Conservation (phyloP, 768 basidiomycete species). For the Mycena rosella region DNA sequence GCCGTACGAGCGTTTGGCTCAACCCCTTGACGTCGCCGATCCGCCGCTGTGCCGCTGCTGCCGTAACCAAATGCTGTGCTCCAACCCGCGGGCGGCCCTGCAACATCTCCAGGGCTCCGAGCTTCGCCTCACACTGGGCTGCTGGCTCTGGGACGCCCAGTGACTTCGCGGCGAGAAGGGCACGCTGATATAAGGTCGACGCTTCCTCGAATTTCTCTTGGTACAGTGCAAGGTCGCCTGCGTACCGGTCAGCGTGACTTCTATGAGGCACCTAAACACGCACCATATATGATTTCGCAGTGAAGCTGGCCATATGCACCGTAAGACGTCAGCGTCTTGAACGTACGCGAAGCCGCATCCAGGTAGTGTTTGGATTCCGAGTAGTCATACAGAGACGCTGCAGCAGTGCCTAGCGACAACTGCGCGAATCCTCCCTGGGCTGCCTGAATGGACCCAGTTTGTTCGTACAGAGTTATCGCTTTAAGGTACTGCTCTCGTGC, state of each 20-base stretch:
- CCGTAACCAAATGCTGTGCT: slow-evolving; percentile 30
- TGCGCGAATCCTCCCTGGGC: slow-evolving; percentile 27
- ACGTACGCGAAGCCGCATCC: slow-evolving; percentile 11
- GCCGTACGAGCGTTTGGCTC: slow-evolving; percentile 33
- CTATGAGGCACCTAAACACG: neutral
- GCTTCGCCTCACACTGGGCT: slow-evolving; percentile 27
- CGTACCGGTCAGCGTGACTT: neutral
- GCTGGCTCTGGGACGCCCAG: slow-evolving; percentile 28
- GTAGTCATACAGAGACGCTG: slow-evolving; percentile 32
- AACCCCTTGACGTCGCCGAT: slow-evolving; percentile 33
- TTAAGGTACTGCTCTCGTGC: slow-evolving; percentile 30
- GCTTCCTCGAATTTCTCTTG: slow-evolving; percentile 26
- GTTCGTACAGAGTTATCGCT: slow-evolving; percentile 12
- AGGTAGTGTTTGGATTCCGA: slow-evolving; percentile 26
- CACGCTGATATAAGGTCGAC: slow-evolving; percentile 20
- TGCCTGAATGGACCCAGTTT: slow-evolving; percentile 21
- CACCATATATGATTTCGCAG: slow-evolving; percentile 33
- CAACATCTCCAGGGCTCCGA: slow-evolving; percentile 27
- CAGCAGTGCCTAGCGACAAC: slow-evolving; percentile 30
- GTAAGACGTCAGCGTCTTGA: slow-evolving; percentile 12
- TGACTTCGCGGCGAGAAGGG: slow-evolving; percentile 21
- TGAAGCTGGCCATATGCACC: slow-evolving; percentile 25
- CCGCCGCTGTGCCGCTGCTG: slow-evolving; percentile 26
- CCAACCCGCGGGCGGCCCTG: slow-evolving; percentile 23
- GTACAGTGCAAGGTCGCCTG: slow-evolving; percentile 33